Conservation (phyloP, 306 rosid species). For the Sphenostylis stenocarpa region DNA sequence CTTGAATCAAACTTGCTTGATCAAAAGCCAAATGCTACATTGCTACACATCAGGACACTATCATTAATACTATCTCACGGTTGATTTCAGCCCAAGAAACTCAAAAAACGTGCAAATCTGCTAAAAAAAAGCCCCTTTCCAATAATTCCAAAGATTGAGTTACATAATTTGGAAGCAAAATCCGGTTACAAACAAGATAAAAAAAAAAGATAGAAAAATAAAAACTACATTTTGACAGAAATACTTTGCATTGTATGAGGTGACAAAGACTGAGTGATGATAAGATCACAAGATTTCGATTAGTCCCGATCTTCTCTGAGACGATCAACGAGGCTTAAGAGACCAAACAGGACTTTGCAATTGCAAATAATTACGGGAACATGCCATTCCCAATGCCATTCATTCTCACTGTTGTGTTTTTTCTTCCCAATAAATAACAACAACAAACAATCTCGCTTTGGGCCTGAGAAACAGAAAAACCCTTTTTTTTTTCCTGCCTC, state of each 20-base stretch:
- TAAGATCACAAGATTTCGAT: constrained; percentile 26
- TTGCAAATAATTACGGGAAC: constrained; percentile 53
- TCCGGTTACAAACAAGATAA: background rate
- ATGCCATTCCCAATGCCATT: constrained; percentile 41
- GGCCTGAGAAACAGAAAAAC: constrained; percentile 37
- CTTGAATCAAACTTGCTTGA: background rate
- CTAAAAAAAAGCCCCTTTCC: background rate
- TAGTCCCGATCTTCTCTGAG: constrained; percentile 27
- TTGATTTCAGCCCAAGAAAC: constrained; percentile 32
- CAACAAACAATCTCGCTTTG: constrained; percentile 5
- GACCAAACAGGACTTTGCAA: constrained; percentile 45
- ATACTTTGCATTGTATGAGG: background rate
- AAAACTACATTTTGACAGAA: constrained; percentile 21
- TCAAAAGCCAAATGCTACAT: background rate
- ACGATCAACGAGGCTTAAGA: constrained; percentile 34
- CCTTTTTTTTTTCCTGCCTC: constrained; percentile 3
- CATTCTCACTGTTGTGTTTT: background rate
- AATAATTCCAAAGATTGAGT: background rate
- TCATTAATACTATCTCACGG: background rate
- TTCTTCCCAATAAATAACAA: constrained; percentile 24
- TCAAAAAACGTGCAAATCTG: background rate
- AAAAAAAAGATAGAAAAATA: background rate
- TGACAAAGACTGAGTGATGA: background rate
- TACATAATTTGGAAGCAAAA: background rate
- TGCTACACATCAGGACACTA: background rate